A percentile compares a stretch with the other conserved stretches of the same genome.
These are phyloP conservation scores for Stephania japonica DNA, from an alignment of 164 flowering plant genomes.

Conservation along the genomic window DNA sequence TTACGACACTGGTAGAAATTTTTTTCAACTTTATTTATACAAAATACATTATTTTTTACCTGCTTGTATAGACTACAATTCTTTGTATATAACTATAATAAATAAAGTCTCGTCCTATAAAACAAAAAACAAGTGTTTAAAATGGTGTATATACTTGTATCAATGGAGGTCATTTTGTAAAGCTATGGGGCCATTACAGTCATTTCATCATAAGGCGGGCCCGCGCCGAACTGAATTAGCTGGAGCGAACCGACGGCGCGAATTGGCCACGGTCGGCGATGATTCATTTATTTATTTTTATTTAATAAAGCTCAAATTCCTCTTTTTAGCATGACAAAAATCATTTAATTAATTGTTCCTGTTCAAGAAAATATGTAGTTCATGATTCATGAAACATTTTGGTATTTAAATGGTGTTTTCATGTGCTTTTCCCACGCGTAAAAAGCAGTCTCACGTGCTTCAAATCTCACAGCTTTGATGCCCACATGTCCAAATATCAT, in stretches of 20 bases:
- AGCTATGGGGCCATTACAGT: too few relatives aligned
- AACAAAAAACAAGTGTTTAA: too few relatives aligned
- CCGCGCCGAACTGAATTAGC: not conserved
- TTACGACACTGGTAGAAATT: too few relatives aligned
- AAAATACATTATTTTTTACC: too few relatives aligned
- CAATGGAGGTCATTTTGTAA: too few relatives aligned
- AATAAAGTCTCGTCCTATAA: too few relatives aligned
- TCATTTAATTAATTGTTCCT: not conserved
- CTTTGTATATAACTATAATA: too few relatives aligned
- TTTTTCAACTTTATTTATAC: too few relatives aligned
- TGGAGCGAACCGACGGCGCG: not conserved
- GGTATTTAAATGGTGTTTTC: not conserved
- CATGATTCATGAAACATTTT: not conserved
- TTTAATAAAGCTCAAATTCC: not conserved
- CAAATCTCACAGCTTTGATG: not conserved
- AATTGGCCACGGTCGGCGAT: not conserved
- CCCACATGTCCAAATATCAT: not conserved
- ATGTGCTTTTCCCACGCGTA: not conserved
- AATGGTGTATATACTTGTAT: too few relatives aligned
- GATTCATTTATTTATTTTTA: not conserved
- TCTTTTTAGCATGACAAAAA: not conserved
- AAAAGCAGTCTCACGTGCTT: not conserved
- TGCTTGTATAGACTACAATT: too few relatives aligned
- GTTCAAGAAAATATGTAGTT: not conserved
- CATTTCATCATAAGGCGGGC: too few relatives aligned